Evolutionary conservation across 305 asterid species (phyloP).

Genomic region (Fraxinus sp.): DNA sequence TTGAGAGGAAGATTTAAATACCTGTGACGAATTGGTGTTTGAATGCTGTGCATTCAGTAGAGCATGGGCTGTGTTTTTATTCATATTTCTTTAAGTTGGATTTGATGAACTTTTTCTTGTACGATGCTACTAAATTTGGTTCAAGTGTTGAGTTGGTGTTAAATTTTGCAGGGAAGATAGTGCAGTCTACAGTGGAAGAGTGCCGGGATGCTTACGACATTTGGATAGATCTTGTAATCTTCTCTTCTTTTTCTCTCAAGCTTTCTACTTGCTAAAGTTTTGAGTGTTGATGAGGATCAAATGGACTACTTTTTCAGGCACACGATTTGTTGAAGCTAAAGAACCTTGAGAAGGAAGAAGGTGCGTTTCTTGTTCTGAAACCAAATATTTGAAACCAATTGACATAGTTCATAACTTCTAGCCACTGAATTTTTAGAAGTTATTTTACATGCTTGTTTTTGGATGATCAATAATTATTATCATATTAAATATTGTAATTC

Average conservation of each 20-base stretch:
- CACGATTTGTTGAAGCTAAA: slow-evolving; percentile 71
- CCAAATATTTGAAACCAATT: slow-evolving; percentile 16
- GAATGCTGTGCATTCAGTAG: neutral
- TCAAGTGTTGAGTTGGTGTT: slow-evolving; percentile 22
- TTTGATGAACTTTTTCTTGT: slow-evolving; percentile 1
- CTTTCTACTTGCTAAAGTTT: slow-evolving; percentile 22
- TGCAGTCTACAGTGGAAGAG: slow-evolving; percentile 90
- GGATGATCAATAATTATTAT: slow-evolving; percentile 9
- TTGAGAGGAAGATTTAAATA: neutral
- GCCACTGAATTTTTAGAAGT: neutral
- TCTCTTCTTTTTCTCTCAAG: slow-evolving; percentile 19
- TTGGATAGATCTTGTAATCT: slow-evolving; percentile 75
- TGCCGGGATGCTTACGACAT: slow-evolving; percentile 75
- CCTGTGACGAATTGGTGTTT: slow-evolving; percentile 5
- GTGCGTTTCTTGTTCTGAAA: slow-evolving; percentile 38
- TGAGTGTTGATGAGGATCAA: slow-evolving; percentile 10
- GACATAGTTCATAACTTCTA: neutral
- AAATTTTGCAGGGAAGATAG: slow-evolving; percentile 83
- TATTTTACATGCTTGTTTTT: neutral
- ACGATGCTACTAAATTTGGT: slow-evolving; percentile 12
- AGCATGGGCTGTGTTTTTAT: neutral
- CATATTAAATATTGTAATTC: slow-evolving; percentile 8
- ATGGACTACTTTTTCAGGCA: slow-evolving; percentile 63
- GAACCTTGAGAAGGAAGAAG: slow-evolving; percentile 66
- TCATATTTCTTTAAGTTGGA: neutral